Evolutionary conservation across 371 early-diverging fungal species (phyloP), one percentile per base, ranked within the genome.

Genomic region (Lichtheimia ramosa): DNA sequence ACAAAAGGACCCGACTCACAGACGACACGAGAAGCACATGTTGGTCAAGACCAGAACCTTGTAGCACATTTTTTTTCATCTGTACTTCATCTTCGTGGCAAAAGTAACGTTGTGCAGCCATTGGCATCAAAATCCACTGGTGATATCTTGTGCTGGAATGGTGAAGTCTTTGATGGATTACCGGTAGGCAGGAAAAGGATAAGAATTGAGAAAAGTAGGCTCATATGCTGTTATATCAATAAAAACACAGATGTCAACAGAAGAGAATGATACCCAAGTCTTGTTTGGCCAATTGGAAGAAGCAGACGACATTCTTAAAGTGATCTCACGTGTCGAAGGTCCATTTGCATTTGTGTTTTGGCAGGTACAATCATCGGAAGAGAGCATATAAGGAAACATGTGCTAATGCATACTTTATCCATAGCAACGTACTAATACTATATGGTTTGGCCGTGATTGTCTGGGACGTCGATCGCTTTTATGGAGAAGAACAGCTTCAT

Each of bases 361-460:
- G 59, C 80, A 89, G 62, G 83, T 77, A 16, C 28, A 41, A 10
- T 55, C 15, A 20, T 34, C 15, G 42, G 27, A 50, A 28, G 20
- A 14, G 13, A 25, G 6, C 25, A 20, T 40, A 18, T 1, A 34
- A 5, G 3, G 14, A 24, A 21, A 58, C 2, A 21, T 20, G 48
- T 5, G 15, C 23, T 34, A 55, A 59, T 48, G 54, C 34, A 3
- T 43, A 34, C n/a, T n/a, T n/a, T 59, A n/a, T 51, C 46, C 61
- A 5, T 46, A 85, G 73, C 73, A 76, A 13, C 54, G 64, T 1
- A 55, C 64, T 12, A 59, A 73, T 2, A 68, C 65, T n/a, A 51
- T 94, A n/a, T 93, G 83, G 77, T 94, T 93, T 73, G 89, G 90
- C 0, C 82, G 95, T 14, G 95, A 95, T 65, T 85, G 84, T 43